These are phyloP conservation scores for Laguncularia racemosa DNA, from an alignment of 345 rosid species.

Conservation along the genomic window DNA sequence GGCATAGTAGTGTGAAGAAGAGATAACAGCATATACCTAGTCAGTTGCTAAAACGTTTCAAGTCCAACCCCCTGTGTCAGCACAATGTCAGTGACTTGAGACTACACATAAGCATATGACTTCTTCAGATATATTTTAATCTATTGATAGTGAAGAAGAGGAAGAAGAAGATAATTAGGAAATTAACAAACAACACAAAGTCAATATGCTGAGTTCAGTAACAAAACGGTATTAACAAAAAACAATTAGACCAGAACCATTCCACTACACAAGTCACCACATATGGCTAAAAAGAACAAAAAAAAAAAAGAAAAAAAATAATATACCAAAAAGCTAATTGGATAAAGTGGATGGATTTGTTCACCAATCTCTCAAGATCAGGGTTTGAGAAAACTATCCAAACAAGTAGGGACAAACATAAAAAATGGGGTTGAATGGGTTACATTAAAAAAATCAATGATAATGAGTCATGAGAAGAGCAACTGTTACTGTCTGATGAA, in stretches of 20 bases:
- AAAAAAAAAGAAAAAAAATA: background rate
- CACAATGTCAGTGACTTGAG: conserved; percentile 4
- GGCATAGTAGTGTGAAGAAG: no score
- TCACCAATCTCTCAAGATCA: conserved; percentile 7
- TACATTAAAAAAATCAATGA: conserved; percentile 22
- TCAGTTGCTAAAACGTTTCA: conserved; percentile 9
- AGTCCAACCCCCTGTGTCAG: conserved; percentile 3
- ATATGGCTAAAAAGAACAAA: conserved; percentile 3
- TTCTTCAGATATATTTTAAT: background rate
- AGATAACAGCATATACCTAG: conserved; percentile 8
- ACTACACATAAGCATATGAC: conserved; percentile 1
- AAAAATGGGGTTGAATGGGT: conserved; percentile 28
- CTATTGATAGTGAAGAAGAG: conserved; percentile 2
- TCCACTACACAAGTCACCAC: conserved; percentile 6
- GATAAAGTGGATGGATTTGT: conserved; percentile 2
- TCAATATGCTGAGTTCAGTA: conserved; percentile 23
- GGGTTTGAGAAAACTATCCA: conserved; percentile 16
- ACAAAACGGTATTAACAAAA: background rate
- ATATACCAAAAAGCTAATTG: background rate
- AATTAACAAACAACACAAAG: background rate
- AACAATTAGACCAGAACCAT: conserved; percentile 12
- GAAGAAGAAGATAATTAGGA: conserved; percentile 6
- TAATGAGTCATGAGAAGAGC: conserved; percentile 23
- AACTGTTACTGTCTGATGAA: conserved; percentile 12
- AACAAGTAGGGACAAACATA: conserved; percentile 27